Conservation (phyloP, 495 filamentous ascomycete species). For the Neurospora pannonica region DNA sequence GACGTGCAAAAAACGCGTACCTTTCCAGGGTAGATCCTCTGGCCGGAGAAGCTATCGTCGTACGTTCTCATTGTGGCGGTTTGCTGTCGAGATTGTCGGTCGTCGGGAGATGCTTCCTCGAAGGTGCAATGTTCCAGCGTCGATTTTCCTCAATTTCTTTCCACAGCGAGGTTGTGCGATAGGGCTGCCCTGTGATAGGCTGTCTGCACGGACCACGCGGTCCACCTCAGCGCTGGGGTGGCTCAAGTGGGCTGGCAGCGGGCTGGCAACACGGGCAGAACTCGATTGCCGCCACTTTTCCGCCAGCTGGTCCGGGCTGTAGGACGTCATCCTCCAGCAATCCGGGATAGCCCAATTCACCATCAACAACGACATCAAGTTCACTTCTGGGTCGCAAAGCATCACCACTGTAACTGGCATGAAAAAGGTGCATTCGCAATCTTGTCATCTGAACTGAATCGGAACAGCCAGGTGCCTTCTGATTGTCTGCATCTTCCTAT, state of each 20-base stretch:
- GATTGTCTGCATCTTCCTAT: no score
- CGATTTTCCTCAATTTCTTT: constrained; percentile 29
- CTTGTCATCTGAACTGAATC: no score
- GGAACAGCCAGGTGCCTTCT: no score
- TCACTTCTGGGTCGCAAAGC: not conserved
- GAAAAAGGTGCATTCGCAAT: no score
- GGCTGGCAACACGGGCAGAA: not conserved
- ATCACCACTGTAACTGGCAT: not conserved
- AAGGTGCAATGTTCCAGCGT: constrained; percentile 21
- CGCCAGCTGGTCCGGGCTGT: not conserved
- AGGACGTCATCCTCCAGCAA: not conserved
- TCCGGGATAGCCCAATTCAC: not conserved
- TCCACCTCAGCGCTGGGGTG: constrained; percentile 4
- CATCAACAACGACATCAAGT: not conserved
- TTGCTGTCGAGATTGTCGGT: constrained; percentile 28
- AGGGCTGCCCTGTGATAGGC: constrained; percentile 27
- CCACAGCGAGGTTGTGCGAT: constrained; percentile 24
- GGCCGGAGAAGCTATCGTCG: constrained; percentile 95
- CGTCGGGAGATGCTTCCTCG: constrained; percentile 22
- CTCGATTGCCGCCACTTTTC: not conserved
- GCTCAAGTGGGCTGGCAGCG: not conserved
- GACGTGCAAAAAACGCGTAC: constrained; percentile 45
- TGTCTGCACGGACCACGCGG: constrained; percentile 10
- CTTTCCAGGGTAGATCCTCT: constrained; percentile 99
- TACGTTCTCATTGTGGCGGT: constrained; percentile 89